phyloP scores from a whole-genome alignment of 2,329 filamentous ascomycete species.

The Ramularia endophylla region DNA sequence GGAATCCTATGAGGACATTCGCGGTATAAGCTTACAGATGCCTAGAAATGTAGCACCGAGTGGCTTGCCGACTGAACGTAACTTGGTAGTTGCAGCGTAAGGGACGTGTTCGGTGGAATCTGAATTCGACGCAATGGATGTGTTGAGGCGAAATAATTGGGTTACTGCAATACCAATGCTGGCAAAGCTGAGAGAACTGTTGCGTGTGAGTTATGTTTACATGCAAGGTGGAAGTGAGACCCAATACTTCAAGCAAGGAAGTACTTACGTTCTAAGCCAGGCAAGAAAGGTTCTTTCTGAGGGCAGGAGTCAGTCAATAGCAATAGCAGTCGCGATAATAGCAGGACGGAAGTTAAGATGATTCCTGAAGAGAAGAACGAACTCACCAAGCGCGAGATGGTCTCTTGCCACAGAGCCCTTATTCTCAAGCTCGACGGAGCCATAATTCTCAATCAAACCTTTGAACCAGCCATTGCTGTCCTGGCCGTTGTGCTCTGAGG shows the following conservation, averaged over 20 bases:
- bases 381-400: constrained; percentile 68
- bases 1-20: not conserved
- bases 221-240: too few species aligned
- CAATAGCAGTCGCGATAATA: not conserved
- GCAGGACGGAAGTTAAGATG: not conserved
- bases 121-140: constrained; percentile 42
- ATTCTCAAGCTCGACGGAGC: constrained; percentile 72
- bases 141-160: constrained; percentile 78
- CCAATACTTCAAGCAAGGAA: too few species aligned
- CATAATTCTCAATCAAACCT: constrained; percentile 52
- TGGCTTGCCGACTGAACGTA: constrained; percentile 64
- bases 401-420: constrained; percentile 79
- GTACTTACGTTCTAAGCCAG: constrained; percentile 62
- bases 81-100: constrained; percentile 21
- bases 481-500: constrained; percentile 17
- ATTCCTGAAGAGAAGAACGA: not conserved
- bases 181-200: constrained; percentile 64
- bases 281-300: constrained; percentile 77
- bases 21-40: constrained; percentile 39
- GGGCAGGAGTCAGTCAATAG: constrained; percentile 2
- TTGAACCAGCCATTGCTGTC: constrained; percentile 47
- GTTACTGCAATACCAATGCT: constrained; percentile 79
- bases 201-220: too few species aligned
- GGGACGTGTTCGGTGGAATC: constrained; percentile 5
- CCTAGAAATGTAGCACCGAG: constrained; percentile 71